These are phyloP conservation scores for Paecilomyces dactylethromorphus DNA, from an alignment of 2,329 filamentous ascomycete genomes.

Conservation along the genomic window DNA sequence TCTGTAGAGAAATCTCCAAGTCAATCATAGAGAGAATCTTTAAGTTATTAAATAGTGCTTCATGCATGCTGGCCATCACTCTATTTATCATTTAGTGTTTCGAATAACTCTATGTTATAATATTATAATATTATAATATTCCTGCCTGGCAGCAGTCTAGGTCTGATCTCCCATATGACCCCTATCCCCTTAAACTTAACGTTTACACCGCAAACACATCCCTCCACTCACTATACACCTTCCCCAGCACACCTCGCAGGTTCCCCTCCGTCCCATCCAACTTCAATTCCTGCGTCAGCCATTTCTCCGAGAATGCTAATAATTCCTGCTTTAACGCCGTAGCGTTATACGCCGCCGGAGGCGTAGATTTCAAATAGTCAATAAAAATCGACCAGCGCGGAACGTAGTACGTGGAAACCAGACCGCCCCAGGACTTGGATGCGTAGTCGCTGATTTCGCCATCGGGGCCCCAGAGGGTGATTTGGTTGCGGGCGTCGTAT, in stretches of 20 bases:
- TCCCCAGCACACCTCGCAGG: background rate
- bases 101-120: too few species aligned
- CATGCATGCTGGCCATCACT: too few species aligned
- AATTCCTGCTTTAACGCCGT: slow-evolving; percentile 10
- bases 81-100: too few species aligned
- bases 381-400: slow-evolving; percentile 43
- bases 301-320: slow-evolving; percentile 9
- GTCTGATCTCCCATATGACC: too few species aligned
- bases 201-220: background rate
- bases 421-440: slow-evolving; percentile 43
- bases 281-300: slow-evolving; percentile 10
- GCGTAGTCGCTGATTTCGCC: slow-evolving; percentile 47
- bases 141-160: background rate
- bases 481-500: slow-evolving; percentile 45
- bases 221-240: background rate
- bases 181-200: background rate
- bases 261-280: background rate
- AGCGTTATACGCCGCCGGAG: slow-evolving; percentile 10
- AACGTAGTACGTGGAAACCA: slow-evolving; percentile 42
- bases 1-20: background rate
- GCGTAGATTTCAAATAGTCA: slow-evolving; percentile 26
- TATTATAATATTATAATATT: too few species aligned
- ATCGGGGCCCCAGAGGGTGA: slow-evolving; percentile 45
- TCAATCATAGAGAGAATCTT: too few species aligned
- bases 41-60: too few species aligned